Evolutionary conservation across 2,329 filamentous ascomycete genomes (phyloP), one percentile per base, ranked within the genome.

Genomic region (Cytospora mali): DNA sequence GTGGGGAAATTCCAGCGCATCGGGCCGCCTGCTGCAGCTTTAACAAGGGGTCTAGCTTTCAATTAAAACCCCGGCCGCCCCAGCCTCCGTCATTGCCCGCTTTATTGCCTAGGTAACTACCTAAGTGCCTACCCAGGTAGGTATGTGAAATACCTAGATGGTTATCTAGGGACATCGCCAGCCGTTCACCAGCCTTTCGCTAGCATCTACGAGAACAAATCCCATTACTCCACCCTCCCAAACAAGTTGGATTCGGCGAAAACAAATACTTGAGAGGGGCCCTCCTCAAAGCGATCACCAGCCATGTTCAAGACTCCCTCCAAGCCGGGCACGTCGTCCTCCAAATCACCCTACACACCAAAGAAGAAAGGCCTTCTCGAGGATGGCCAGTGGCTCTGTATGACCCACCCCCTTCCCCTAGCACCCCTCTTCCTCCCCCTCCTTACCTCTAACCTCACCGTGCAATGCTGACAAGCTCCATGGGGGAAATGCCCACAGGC

Each of bases 371-470:
- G 71, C 46, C 63, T 64, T 3, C 69, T 70, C 39, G 52, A 69
- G 29, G 62, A 70, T 52, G 69, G 68, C 4, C 62, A 61, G 16
- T 74, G 71, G 71, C 67, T 67, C 39, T 74, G 73, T 71, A 64
- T n/a, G 68, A 16, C 46, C 13, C 27, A 39, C 48, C 51, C n/a
- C n/a, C 6, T 28, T 31, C 25, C 6, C 21, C 31, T 21, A 25
- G 51, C 31, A 28, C 27, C 23, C 29, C 23, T 35, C 16, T 29
- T 10, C 6, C n/a, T 27, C 33, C 53, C 35, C 35, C 10, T 35
- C 35, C 1, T 18, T 18, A 11, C 6, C 14, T 39, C 14, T 18
- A 11, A n/a, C 21, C 42, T 13, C n/a, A 21, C n/a, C n/a, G n/a
- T 18, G 18, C 42, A 13, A n/a, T 23, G 42, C 42, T 46, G 7